Conservation (phyloP, 164 flowering plant genomes). For the Magnolia changhungtana region DNA sequence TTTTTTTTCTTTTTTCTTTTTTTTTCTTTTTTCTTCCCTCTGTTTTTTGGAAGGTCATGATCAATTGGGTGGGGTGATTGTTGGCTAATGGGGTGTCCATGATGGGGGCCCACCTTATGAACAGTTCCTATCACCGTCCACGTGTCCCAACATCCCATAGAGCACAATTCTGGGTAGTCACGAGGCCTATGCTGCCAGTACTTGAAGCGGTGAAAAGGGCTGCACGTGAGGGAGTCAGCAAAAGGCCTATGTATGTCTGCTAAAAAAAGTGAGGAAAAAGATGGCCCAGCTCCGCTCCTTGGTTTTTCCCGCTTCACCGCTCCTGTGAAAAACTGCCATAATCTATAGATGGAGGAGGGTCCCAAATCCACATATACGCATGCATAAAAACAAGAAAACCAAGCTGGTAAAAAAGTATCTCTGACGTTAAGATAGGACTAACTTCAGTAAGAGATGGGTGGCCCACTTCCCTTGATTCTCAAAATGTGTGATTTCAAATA, state of each 20-base stretch:
- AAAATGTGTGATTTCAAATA: background rate
- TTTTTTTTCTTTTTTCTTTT: no score
- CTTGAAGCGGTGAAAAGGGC: background rate
- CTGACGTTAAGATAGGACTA: background rate
- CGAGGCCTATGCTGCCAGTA: background rate
- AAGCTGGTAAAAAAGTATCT: conserved; percentile 33
- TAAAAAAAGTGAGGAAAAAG: conserved; percentile 22
- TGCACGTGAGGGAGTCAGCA: conserved; percentile 40
- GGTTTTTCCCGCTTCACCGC: conserved; percentile 26
- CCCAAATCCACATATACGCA: conserved; percentile 49
- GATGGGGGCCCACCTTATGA: no score
- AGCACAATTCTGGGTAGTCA: background rate
- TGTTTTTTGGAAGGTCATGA: no score
- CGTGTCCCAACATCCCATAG: no score
- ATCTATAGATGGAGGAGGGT: conserved; percentile 31
- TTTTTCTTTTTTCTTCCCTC: no score
- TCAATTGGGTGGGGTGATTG: no score
- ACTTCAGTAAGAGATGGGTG: conserved; percentile 1
- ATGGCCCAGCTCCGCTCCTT: background rate
- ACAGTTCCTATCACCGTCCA: no score
- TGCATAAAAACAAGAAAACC: conserved; percentile 49
- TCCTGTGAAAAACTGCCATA: conserved; percentile 26
- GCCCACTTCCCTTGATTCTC: background rate
- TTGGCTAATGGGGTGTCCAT: no score
- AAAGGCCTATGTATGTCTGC: conserved; percentile 22